These are phyloP conservation scores for Gonapodya sp. DNA, from an alignment of 192 early-diverging fungal genomes.

Conservation along the genomic window DNA sequence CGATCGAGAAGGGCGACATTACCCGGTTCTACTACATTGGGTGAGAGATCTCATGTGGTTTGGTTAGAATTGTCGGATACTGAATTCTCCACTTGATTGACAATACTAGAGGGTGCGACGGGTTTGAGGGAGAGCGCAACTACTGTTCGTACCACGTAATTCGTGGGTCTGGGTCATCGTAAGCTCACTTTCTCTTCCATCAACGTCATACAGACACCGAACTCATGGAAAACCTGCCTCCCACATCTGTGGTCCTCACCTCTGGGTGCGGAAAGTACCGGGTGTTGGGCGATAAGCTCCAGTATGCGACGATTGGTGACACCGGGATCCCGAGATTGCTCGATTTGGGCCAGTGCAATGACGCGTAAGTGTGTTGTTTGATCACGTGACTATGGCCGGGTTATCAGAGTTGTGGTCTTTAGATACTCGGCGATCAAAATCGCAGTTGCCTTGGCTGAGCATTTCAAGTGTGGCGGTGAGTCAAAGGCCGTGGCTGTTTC, in stretches of 20 bases:
- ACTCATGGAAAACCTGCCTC: constrained; percentile 6
- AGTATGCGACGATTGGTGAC: constrained; percentile 8
- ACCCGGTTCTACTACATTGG: constrained; percentile 10
- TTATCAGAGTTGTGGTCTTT: too few species aligned
- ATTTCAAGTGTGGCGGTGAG: constrained; percentile 8
- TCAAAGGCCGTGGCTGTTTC: neutral
- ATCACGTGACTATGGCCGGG: neutral
- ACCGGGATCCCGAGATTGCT: neutral
- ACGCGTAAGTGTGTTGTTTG: neutral
- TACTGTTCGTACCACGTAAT: neutral
- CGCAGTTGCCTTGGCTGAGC: neutral
- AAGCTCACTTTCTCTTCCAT: too few species aligned
- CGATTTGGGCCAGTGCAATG: constrained; percentile 6
- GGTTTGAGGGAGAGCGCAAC: constrained; percentile 8
- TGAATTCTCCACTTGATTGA: neutral
- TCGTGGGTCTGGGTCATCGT: too few species aligned
- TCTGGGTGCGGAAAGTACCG: constrained; percentile 7
- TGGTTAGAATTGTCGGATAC: too few species aligned
- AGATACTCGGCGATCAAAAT: constrained; percentile 3
- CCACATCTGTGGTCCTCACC: neutral
- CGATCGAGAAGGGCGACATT: constrained; percentile 7
- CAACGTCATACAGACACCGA: neutral
- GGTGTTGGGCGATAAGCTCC: constrained; percentile 6
- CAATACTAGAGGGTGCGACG: neutral
- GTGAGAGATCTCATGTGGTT: neutral